Evolutionary conservation across 441 rosid species (phyloP), one percentile per base, ranked within the genome.

Genomic region (Pelargonium fulgidum): DNA sequence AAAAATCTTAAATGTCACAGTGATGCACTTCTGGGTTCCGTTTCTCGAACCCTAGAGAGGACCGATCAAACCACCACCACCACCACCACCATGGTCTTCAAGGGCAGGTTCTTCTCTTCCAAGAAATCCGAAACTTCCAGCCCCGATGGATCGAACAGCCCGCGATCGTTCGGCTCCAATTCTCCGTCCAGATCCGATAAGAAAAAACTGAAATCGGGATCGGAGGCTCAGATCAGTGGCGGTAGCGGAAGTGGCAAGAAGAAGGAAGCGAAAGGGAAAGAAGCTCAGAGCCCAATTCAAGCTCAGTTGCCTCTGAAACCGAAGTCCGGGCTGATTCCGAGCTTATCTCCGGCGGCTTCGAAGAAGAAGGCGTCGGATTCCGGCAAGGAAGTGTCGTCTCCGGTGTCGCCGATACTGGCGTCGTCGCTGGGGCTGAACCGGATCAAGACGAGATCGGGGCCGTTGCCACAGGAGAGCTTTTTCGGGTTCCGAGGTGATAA

Each of bases 401-500:
- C 89, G 9, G 97, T 85, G 76, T 86, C 96, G 7, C 99, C 99
- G 0, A 86, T 94, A 62, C 77, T 94, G 71, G 96, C 99, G 0
- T 90, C 98, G 24, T 94, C 99, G 42, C 70, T 94, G 22, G 97
- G 99, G 8, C 75, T 94, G 80, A 91, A 92, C 73, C 82, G 82
- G 86, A 94, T 94, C 59, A 94, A 94, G 84, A 94, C 99, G 44
- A 79, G 97, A 78, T 94, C 98, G 7, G 98, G 98, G 17, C 98
- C 99, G 4, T 80, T 94, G 88, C 96, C 94, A 0, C 90, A 85
- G 72, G 97, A 91, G 76, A 89, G 91, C 67, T 81, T 84, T 72
- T 94, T 86, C n/a, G 80, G 87, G 66, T 87, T 81, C 26, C 80
- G 85, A 64, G 92, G 84, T 12, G 96, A 89, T 64, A 85, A 83